Evolutionary conservation across 768 basidiomycete species (phyloP), one percentile per base, ranked within the genome.

Genomic region (Rossbeevera mucosa): DNA sequence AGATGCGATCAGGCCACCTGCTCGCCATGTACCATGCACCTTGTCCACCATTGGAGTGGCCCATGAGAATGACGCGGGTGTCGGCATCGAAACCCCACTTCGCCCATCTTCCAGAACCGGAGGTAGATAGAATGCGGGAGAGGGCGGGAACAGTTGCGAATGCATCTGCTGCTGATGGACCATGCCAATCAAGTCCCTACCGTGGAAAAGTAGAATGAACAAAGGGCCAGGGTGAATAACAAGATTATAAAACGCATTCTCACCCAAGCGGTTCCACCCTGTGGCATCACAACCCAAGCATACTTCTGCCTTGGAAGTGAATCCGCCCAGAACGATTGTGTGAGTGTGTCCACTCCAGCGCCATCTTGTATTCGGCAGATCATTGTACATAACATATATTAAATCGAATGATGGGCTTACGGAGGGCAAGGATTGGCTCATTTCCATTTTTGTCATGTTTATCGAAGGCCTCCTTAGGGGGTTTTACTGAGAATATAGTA

Each of bases 11-110:
- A 1, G 94, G 92, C 67, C 80, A 88, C 56, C 87, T 75, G 24
- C 83, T 78, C 13, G 87, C 82, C 16, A 88, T 62, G 65, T 91
- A 85, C 88, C 91, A 93, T 2, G 85, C 76, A 0, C 93, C 93
- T 67, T 94, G 94, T 12, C 92, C 93, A 25, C 93, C 93, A 65
- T 96, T 96, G 3, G 92, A 94, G 64, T 96, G 93, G 0, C 94
- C 93, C 29, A 93, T 72, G n/a, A 93, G 62, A n/a, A 86, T 71
- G 7, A 82, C 79, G 25, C 72, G 74, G 3, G 76, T 74, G 25
- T 72, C 57, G 0, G 59, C 13, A 26, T 61, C 54, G 40, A 80
- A 74, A 16, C 53, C 57, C 74, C 79, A 80, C 14, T 61, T 33
- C 50, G 66, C 59, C 80, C 79, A 80, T 26, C 53, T 53, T 52